A percentile compares a stretch with the other conserved stretches of the same genome.
Conservation (phyloP, 208 protist species). For the Acanthamoeba healyi region DNA sequence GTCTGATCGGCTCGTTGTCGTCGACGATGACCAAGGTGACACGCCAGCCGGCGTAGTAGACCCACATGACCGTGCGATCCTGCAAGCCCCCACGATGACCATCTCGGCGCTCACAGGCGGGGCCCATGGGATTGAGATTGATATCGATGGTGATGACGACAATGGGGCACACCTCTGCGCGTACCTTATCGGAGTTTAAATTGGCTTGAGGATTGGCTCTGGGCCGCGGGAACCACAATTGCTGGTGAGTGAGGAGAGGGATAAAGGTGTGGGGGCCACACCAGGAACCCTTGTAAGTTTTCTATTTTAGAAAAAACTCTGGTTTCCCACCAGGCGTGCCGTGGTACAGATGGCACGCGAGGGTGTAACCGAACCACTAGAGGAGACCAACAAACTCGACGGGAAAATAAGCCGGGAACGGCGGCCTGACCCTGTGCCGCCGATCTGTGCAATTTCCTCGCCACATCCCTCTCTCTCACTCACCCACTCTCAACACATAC, state of each 20-base stretch:
- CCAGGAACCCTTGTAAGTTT: neutral
- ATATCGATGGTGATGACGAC: no score
- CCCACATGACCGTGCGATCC: no score
- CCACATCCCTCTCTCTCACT: neutral
- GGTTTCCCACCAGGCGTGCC: neutral
- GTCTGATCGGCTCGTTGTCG: no score
- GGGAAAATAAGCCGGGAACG: conserved; percentile 32
- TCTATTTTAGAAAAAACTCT: neutral
- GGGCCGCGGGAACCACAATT: neutral
- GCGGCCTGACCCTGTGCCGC: conserved; percentile 2
- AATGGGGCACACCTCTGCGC: no score
- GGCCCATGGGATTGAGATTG: no score
- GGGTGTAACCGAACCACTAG: neutral
- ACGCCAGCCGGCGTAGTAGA: no score
- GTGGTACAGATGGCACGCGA: neutral
- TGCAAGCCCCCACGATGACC: no score
- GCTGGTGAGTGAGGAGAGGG: neutral
- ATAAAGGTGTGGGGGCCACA: neutral
- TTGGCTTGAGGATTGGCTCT: no score
- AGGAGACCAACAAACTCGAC: neutral
- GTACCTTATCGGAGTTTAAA: no score
- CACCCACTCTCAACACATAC: neutral
- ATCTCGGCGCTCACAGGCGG: no score
- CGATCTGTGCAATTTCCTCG: conserved; percentile 10
- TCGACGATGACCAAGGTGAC: no score